Base-by-base conservation (phyloP, 345 rosid species). In the Syzygium grande region DNA sequence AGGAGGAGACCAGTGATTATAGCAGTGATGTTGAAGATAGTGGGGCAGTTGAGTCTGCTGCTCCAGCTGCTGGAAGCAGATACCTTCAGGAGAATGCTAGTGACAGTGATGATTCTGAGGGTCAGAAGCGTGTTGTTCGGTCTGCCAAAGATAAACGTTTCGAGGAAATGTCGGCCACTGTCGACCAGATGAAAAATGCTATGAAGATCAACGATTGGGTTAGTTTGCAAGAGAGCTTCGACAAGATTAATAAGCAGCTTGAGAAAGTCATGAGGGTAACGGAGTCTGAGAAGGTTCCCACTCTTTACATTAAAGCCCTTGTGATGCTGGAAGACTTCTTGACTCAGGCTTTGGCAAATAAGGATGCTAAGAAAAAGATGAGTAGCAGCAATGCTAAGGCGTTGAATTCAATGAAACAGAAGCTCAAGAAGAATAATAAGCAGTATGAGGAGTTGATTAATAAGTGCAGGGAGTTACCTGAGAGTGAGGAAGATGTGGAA, bases 151-250 rank as follows among this genome's bases (percentile, higher is more conserved):
- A 98, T 87, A 98, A 98, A 88, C 93, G 99, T 7, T 94, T 92
- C 68, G 99, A 96, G 85, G 99, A 98, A 94, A 94, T 98, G 99
- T 87, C 86, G 0, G 88, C 90, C 27, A 96, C 97, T 1, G 93
- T 94, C 11, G 99, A 95, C 53, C 96, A 94, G 90, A 98, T 98
- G 93, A 96, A 95, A 93, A 98, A 98, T 90, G 97, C 97, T 9
- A 94, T 96, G 95, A 96, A 96, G 92, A 98, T 98, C 87, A 98
- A 98, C 88, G 99, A 98, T 46, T 98, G 99, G 99, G 98, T 96
- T 54, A 94, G 94, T 89, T 89, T 98, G 84, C 96, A 93, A 61
- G 99, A 98, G 85, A 92, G 94, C 87, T 98, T 98, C 79, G 99
- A 98, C 84, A 98, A 98, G 89, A 90, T 96, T 0, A 98, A 98